Evolutionary conservation across 257 asterid genomes (phyloP).

Genomic region (Rhazya stricta): DNA sequence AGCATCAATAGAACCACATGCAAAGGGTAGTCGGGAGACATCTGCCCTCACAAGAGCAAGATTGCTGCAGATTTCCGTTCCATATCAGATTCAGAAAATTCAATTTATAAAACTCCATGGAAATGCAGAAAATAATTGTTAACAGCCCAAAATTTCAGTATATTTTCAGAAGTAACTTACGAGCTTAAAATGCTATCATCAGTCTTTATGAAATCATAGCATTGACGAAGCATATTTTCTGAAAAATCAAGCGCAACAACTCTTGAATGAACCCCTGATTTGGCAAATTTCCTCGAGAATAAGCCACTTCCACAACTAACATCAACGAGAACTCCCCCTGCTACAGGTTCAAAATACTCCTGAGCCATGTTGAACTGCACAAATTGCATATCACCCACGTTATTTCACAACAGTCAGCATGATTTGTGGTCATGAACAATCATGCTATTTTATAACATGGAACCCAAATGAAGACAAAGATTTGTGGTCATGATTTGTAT

Average conservation of each 20-base stretch:
- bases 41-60: slow-evolving; percentile 96
- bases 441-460: not conserved
- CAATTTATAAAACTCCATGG: not conserved
- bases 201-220: slow-evolving; percentile 68
- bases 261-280: slow-evolving; percentile 68
- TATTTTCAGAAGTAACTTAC: slow-evolving; percentile 42
- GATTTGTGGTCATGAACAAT: slow-evolving; percentile 5
- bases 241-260: slow-evolving; percentile 89
- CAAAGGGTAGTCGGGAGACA: slow-evolving; percentile 85
- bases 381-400: slow-evolving; percentile 6
- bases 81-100: not conserved
- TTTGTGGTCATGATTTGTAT: too few relatives aligned
- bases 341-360: slow-evolving; percentile 67
- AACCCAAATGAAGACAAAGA: not conserved
- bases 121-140: not conserved
- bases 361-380: slow-evolving; percentile 92
- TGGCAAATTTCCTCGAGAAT: slow-evolving; percentile 85
- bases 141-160: not conserved
- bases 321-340: slow-evolving; percentile 86
- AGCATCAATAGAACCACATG: slow-evolving; percentile 82
- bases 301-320: slow-evolving; percentile 97
- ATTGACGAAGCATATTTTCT: slow-evolving; percentile 94
- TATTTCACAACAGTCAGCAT: slow-evolving; percentile 5
- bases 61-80: slow-evolving; percentile 40
- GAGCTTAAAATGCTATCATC: slow-evolving; percentile 58